phyloP scores from a whole-genome alignment of 2,329 filamentous ascomycete species.

The Tolypocladium sp. region DNA sequence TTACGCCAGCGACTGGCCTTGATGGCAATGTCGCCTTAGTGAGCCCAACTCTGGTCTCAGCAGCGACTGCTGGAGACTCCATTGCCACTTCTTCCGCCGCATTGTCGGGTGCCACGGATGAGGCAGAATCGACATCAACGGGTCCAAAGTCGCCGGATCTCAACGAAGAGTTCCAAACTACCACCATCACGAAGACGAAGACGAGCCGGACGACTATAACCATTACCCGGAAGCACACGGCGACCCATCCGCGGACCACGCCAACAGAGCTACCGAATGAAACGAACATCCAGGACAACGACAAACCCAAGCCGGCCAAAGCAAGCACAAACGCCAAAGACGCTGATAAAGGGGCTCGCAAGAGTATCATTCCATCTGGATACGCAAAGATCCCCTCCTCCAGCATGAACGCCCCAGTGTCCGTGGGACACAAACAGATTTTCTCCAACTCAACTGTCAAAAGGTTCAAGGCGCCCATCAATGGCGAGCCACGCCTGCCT shows the following conservation, averaged over 20 bases:
- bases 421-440: background rate
- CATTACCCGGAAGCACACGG: slow-evolving; percentile 6
- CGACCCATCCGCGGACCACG: background rate
- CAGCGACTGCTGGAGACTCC: background rate
- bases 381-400: background rate
- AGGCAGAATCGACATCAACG: background rate
- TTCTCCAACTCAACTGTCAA: background rate
- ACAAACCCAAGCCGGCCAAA: background rate
- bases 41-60: background rate
- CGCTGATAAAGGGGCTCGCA: background rate
- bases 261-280: background rate
- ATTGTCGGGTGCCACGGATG: background rate
- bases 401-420: background rate
- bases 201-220: slow-evolving; percentile 6
- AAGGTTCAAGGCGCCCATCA: background rate
- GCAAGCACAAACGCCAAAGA: background rate
- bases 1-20: background rate
- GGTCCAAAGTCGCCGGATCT: background rate
- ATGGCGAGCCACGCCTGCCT: background rate
- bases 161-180: slow-evolving; percentile 11
- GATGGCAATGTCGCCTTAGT: background rate
- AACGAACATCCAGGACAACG: background rate
- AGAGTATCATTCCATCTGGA: background rate
- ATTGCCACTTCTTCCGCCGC: background rate
- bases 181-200: slow-evolving; percentile 10